Conservation (phyloP, 257 asterid genomes). For the Solanum lycopersicoides region DNA sequence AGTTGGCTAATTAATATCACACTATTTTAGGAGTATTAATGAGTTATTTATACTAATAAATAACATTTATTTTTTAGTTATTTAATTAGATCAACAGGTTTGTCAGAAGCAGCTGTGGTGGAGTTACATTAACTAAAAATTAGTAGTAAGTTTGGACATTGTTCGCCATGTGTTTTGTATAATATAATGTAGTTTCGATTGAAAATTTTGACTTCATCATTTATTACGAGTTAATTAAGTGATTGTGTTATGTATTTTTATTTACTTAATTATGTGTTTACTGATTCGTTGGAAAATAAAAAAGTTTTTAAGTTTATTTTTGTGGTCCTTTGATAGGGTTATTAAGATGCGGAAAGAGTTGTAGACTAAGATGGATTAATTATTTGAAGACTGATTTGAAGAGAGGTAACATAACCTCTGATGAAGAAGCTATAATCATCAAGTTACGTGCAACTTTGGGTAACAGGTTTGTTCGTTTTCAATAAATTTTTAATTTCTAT, state of each 20-base stretch:
- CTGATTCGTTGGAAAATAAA: background rate
- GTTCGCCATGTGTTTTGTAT: too few species aligned
- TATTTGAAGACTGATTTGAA: constrained; percentile 71
- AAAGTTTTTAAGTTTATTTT: background rate
- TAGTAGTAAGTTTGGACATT: background rate
- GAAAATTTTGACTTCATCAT: background rate
- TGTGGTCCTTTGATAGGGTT: constrained; percentile 24
- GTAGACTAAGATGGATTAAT: constrained; percentile 83
- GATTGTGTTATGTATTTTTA: background rate
- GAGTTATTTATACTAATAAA: too few species aligned
- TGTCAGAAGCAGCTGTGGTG: background rate
- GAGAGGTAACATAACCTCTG: constrained; percentile 63
- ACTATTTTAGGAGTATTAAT: background rate
- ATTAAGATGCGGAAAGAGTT: constrained; percentile 82
- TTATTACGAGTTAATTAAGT: background rate
- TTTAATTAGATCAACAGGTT: background rate
- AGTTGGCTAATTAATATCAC: background rate
- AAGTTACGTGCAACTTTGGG: constrained; percentile 76
- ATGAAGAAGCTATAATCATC: constrained; percentile 57
- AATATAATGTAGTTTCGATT: background rate
- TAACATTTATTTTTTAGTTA: too few species aligned
- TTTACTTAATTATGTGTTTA: background rate
- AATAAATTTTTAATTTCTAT: too few species aligned
- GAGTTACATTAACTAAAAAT: background rate
- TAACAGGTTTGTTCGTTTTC: constrained; percentile 35